phyloP scores from a whole-genome alignment of 2,329 filamentous ascomycete species.

The Dothideomycetidae sp. region DNA sequence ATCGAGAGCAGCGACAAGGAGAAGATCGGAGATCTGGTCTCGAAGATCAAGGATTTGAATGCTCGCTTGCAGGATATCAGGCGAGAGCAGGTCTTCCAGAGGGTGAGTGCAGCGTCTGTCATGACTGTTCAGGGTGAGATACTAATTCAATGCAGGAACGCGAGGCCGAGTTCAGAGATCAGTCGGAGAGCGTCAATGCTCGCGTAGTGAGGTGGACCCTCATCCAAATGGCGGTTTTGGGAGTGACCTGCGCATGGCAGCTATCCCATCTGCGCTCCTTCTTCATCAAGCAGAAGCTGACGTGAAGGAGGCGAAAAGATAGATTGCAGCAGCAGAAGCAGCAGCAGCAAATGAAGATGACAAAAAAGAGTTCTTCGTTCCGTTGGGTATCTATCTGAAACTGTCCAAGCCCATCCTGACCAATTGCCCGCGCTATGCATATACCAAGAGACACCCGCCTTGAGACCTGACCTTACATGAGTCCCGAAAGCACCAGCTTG shows the following conservation, averaged over 20 bases:
- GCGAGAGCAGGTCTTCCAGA: conserved; percentile 90
- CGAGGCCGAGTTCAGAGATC: conserved; percentile 94
- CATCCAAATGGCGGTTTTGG: conserved; percentile 74
- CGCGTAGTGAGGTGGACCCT: conserved; percentile 89
- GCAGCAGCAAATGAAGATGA: neutral
- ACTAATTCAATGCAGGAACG: conserved; percentile 51
- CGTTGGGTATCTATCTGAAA: conserved; percentile 9
- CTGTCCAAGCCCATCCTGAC: neutral
- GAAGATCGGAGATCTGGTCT: conserved; percentile 80
- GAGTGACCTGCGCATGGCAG: conserved; percentile 89
- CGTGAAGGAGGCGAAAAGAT: conserved; percentile 37
- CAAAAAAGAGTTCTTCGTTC: conserved; percentile 1
- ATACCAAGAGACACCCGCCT: neutral
- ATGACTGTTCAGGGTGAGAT: neutral
- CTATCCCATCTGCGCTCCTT: conserved; percentile 88
- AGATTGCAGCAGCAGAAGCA: neutral
- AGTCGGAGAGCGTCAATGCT: conserved; percentile 83
- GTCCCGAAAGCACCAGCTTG: conserved; percentile 74
- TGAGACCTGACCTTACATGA: conserved; percentile 42
- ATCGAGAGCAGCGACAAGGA: conserved; percentile 89
- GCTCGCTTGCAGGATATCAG: conserved; percentile 73
- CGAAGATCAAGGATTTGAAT: conserved; percentile 82
- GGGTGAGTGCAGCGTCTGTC: conserved; percentile 38
- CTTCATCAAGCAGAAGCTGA: conserved; percentile 99
- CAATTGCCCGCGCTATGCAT: conserved; percentile 6